A percentile compares a stretch with the other conserved stretches of the same genome.
Conservation (phyloP, 2,329 filamentous ascomycete species). For the Alternaria novae-zelandiae region DNA sequence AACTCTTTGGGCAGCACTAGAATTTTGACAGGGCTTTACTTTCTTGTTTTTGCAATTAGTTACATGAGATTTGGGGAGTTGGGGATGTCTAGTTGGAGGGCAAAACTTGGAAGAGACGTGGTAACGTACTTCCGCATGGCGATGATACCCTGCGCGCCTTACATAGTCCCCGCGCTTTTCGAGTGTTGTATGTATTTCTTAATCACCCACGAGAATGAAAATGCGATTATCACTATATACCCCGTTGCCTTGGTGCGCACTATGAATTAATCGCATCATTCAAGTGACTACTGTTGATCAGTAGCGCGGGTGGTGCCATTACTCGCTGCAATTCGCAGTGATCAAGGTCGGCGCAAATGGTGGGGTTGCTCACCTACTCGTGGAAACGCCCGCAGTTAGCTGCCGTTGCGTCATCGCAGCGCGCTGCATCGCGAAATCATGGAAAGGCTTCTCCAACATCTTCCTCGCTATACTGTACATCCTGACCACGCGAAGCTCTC, state of each 20-base stretch:
- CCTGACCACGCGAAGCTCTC: neutral
- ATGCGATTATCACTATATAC: neutral
- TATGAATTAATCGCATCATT: neutral
- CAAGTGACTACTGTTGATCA: neutral
- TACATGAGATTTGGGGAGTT: neutral
- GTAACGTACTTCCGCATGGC: conserved; percentile 12
- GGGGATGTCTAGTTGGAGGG: conserved; percentile 7
- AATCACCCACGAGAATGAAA: conserved; percentile 13
- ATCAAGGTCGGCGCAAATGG: neutral
- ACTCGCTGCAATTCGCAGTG: neutral
- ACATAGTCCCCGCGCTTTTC: conserved; percentile 4
- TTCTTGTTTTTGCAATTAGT: neutral
- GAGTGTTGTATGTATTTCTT: conserved; percentile 10
- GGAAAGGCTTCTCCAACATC: conserved; percentile 15
- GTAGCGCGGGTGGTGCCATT: neutral
- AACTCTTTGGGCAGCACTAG: neutral
- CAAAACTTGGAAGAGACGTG: conserved; percentile 9
- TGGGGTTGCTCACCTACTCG: conserved; percentile 9
- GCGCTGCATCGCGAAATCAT: conserved; percentile 17
- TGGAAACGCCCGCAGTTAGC: conserved; percentile 13
- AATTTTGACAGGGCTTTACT: neutral
- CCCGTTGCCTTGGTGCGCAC: neutral
- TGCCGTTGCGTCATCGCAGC: conserved; percentile 35
- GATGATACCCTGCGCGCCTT: conserved; percentile 18
- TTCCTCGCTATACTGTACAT: conserved; percentile 1